Conservation (phyloP, 2,329 filamentous ascomycete genomes). For the Diaporthe destruens region DNA sequence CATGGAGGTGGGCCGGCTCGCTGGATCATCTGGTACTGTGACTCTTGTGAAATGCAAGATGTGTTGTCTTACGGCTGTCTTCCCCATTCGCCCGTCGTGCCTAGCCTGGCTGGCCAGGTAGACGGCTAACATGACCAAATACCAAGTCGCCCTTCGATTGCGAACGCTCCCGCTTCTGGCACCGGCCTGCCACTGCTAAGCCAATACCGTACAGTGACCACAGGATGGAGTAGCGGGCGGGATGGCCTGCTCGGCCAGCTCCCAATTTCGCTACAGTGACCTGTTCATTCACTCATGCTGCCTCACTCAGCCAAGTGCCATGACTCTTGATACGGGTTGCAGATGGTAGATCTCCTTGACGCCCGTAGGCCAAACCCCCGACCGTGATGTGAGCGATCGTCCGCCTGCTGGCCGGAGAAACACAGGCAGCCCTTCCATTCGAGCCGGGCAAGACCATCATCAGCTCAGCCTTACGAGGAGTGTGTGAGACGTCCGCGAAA, state of each 20-base stretch:
- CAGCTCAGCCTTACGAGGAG: conserved; percentile 25
- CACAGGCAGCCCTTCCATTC: background rate
- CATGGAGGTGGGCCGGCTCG: conserved; percentile 38
- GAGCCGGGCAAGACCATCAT: background rate
- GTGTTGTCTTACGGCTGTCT: conserved; percentile 41
- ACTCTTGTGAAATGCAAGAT: conserved; percentile 43
- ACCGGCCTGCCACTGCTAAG: background rate
- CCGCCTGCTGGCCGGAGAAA: background rate
- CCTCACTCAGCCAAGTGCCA: conserved; percentile 26
- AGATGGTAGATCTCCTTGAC: conserved; percentile 23
- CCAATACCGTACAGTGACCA: background rate
- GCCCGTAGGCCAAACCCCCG: conserved; percentile 8
- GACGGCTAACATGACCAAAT: conserved; percentile 7
- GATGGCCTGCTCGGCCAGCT: background rate
- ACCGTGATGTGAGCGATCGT: background rate
- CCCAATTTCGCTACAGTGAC: conserved; percentile 7
- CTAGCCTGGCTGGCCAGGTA: conserved; percentile 1
- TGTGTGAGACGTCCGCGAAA: conserved; percentile 20
- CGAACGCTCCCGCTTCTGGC: background rate
- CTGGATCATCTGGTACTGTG: conserved; percentile 43
- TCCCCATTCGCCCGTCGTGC: conserved; percentile 36
- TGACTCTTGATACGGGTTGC: background rate
- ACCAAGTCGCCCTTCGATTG: background rate
- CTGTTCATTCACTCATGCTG: conserved; percentile 30
- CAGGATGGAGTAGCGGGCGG: background rate